Evolutionary conservation across 495 filamentous ascomycete species (phyloP), one percentile per base, ranked within the genome.

Genomic region (Mytilinidion resinicola): DNA sequence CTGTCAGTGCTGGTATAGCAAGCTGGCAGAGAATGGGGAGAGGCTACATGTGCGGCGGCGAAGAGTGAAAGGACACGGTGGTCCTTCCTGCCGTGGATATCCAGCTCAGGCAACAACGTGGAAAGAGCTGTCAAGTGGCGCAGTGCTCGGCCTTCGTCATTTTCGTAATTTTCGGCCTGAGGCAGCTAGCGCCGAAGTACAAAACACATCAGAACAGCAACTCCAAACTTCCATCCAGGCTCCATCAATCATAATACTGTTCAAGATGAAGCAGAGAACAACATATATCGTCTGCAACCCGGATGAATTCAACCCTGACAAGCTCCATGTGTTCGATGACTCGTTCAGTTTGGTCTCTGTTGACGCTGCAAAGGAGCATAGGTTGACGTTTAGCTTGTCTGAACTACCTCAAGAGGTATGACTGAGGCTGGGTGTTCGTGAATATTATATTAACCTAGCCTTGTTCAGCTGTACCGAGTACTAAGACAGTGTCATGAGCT

Each of bases 231-330:
- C 37, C 12, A 36, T 25, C 11, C 17, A 19, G 39, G 20, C n/a
- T n/a, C 9, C 14, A 7, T 9, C 37, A 12, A 44, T 17, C 33
- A 30, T 33, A 19, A 5, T 30, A 42, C 52, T 14, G 15, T 15
- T 36, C 11, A 35, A 51, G 21, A 97, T 97, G 92, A 85, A 86
- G 63, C 85, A 89, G 74, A 80, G 92, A 70, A 85, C 89, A 51
- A 96, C 92, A 17, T 95, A 84, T 69, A 67, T 96, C 53, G 85
- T 89, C 47, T 76, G 76, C 41, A 67, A 80, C 33, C 76, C 83
- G 19, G 75, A 85, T 43, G 77, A 78, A 1, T 78, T 91, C 17
- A 78, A 84, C 17, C 82, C 84, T 0, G 70, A 83, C 14, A 78
- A 82, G 47, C 72, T 88, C 52, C 67, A 76, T 0, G 65, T 91